These are phyloP conservation scores for Colletotrichum sojae DNA, from an alignment of 2,329 filamentous ascomycete genomes.

Conservation along the genomic window DNA sequence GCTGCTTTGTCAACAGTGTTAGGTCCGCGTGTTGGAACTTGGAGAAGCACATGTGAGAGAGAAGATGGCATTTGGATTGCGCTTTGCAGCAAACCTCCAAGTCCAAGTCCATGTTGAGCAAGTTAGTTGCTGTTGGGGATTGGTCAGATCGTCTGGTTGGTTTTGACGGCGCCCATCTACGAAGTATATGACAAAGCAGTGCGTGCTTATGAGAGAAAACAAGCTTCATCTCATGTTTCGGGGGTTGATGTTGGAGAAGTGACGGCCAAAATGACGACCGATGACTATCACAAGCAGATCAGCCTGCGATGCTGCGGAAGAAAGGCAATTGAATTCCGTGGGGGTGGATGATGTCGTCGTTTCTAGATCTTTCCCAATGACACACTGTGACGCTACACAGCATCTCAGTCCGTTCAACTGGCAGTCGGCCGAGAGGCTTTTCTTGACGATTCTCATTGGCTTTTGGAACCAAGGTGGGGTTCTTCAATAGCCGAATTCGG, in stretches of 20 bases:
- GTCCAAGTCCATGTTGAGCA: not conserved
- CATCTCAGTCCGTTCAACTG: too few relatives aligned
- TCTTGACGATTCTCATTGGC: not conserved
- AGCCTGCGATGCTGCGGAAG: too few relatives aligned
- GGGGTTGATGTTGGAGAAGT: not conserved
- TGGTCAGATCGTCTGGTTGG: too few relatives aligned
- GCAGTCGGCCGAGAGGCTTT: too few relatives aligned
- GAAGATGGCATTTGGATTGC: not conserved
- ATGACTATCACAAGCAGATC: constrained; percentile 4
- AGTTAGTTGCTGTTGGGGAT: not conserved
- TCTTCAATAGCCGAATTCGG: not conserved
- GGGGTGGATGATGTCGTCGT: not conserved
- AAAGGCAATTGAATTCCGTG: not conserved
- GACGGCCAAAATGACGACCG: constrained; percentile 4
- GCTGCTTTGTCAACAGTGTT: not conserved
- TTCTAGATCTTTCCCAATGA: constrained; percentile 6
- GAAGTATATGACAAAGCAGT: not conserved
- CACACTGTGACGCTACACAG: not conserved
- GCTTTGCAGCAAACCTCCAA: not conserved
- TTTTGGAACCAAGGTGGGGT: not conserved
- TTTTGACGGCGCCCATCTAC: too few relatives aligned
- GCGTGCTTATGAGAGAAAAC: constrained; percentile 9
- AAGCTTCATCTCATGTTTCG: constrained; percentile 17
- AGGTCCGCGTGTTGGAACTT: not conserved
- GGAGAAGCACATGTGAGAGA: constrained; percentile 4